Evolutionary conservation across 1,139 yeast genomes (phyloP), one percentile per base, ranked within the genome.

Genomic region (Pneumocystis oryctolagi): DNA sequence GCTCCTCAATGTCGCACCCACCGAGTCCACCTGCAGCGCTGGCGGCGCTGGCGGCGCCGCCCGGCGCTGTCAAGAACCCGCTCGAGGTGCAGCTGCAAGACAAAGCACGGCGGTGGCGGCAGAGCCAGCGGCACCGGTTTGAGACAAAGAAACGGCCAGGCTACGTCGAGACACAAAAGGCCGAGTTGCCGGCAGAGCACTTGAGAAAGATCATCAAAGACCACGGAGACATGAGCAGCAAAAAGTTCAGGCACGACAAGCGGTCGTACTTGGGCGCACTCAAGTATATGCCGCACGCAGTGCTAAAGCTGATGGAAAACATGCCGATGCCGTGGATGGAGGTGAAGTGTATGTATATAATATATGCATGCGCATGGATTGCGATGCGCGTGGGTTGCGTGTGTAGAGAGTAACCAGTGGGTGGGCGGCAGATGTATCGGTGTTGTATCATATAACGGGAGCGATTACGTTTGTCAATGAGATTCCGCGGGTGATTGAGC

Each of bases 241-340:
- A 82, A 68, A 83, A 84, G 66, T 87, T 88, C 58, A 85, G 94
- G n/a, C 82, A 87, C 9, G 97, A 92, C 70, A 90, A 90, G 71
- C 78, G 94, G 64, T 83, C 97, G 0, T 90, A 88, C 70, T 75
- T 94, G 34, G 97, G 97, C 0, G 92, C 97, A 0, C 77, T 94
- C 65, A 92, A 90, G 73, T 94, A 86, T 74, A 81, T 94, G 84
- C 99, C 99, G 0, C 97, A 92, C 74, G 97, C 98, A 0, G 82
- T 90, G 1, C 73, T 89, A 66, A 94, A 94, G 73, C 79, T 94
- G 47, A 72, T 94, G 61, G 98, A 94, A 71, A 90, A 89, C 70
- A 92, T 94, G 92, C 99, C 99, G 0, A 96, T 89, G 72, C 99
- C 99, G 0, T 94, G 99, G 99, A 97, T 94, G 73, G 82, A 82